Evolutionary conservation across 1,284 basidiomycete genomes (phyloP).

Genomic region (Rhodofomes roseus): DNA sequence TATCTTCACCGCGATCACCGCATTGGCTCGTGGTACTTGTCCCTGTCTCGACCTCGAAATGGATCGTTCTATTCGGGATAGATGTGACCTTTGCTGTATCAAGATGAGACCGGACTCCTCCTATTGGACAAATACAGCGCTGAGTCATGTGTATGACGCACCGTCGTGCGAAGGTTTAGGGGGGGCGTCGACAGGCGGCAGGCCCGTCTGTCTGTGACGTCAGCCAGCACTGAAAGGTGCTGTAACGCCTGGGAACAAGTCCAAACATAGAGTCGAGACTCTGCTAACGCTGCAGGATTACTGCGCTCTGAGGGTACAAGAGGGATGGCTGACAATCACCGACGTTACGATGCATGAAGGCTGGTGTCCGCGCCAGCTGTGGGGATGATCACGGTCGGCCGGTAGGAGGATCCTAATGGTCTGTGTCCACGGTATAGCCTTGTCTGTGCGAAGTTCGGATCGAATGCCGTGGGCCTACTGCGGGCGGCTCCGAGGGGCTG

Average conservation of each 20-base stretch:
- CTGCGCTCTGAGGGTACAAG: too few species aligned
- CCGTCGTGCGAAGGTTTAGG: not conserved
- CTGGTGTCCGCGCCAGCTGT: too few species aligned
- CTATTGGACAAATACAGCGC: not conserved
- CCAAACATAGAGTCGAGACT: not conserved
- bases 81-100: not conserved
- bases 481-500: not conserved
- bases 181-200: not conserved
- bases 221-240: not conserved
- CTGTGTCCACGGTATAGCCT: too few species aligned
- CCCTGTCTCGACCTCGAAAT: not conserved
- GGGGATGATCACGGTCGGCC: too few species aligned
- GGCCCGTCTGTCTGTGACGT: not conserved
- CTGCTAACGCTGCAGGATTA: too few species aligned
- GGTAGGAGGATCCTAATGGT: too few species aligned
- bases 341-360: too few species aligned
- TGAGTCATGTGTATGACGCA: not conserved
- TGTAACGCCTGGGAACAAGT: not conserved
- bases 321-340: too few species aligned
- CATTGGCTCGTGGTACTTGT: not conserved
- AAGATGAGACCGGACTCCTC: not conserved
- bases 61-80: conserved; percentile 1
- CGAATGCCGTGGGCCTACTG: not conserved
- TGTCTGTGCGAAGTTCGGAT: not conserved
- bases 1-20: conserved; percentile 2